Base-by-base conservation (phyloP, 2,329 filamentous ascomycete genomes). In the Fusarium keratoplasticum region DNA sequence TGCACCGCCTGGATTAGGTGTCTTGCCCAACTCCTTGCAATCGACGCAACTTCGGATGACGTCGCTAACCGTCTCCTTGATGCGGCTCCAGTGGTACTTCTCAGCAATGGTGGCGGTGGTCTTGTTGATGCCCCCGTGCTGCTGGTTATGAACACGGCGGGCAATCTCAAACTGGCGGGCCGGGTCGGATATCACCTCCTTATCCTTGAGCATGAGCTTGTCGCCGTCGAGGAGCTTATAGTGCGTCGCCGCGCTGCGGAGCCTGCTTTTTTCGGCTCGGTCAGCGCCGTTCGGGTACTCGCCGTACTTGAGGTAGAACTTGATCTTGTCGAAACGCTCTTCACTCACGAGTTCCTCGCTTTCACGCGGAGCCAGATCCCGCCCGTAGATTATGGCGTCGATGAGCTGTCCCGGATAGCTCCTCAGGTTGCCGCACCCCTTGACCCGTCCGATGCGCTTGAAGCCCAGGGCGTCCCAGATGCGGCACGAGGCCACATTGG, bases 261-360 rank as follows among this genome's bases (percentile, higher is more conserved):
- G 90, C 77, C 96, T 93, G 84, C 93, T 96, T 89, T 98, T 98
- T 84, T 98, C 96, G 66, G 95, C 95, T 68, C 96, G 91, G 86
- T 98, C 95, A 80, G 96, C 95, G 72, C 95, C 96, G 78, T 93
- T 92, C 69, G 96, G 96, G 83, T 99, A 98, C 83, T 95, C 95
- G 80, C 93, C 93, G 82, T 95, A 95, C 84, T 97, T 97, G 80
- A 98, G 91, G 84, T 98, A 98, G 87, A 94, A 98, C 80, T 95
- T 93, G 82, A 98, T 98, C 88, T 98, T 98, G 87, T 98, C 96
- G 87, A 98, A 98, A 77, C 96, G 94, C 86, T 98, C 95, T 87
- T 98, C 95, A 83, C 93, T 95, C 78, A 96, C 93, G 81, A 94
- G 92, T 82, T 96, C 94, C 81, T 96, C 94, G 78, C 89, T 89